Base-by-base conservation (phyloP, 768 basidiomycete species). In the Fibroporia radiculosa region DNA sequence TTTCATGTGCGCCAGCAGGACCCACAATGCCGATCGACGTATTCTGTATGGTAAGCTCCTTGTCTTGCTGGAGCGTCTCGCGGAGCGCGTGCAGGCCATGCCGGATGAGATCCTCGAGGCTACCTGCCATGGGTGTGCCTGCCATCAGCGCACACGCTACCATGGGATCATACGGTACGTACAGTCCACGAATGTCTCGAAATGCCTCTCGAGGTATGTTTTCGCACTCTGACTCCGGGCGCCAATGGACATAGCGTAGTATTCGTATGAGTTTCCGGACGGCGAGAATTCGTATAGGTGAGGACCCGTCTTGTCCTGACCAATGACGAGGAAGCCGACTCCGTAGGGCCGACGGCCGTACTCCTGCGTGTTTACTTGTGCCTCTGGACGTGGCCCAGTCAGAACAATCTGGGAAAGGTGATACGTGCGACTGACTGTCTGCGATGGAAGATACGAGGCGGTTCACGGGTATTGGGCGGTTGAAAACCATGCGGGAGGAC, bases 231-330 rank as follows among this genome's bases (percentile, higher is more conserved):
- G 96, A 66, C 88, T 93, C 40, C 96, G 80, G 12, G 95, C 95
- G 41, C 96, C 96, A 64, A 99, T 99, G 31, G 93, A 95, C 79
- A 97, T 93, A 38, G 96, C 96, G 61, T 82, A 91, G 67, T 97
- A 99, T 64, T 98, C 95, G 61, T 95, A 97, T 18, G 91, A 90
- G 60, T 89, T 93, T 16, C 96, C 96, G 0, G 93, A 88, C 0
- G 96, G 96, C 1, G 93, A 93, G 71, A 99, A 98, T 65, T 98
- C 96, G 66, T 90, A 97, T 29, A 99, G 78, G 65, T 98, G 96
- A 3, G 96, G 93, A 3, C 96, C 96, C n/a, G 84, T 80, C 58
- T 93, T 85, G 65, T 98, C 96, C 57, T 86, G 80, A 8, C 96
- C 96, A 52, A 96, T 85, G 51, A 99, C 95, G 37, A 99, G 84